Evolutionary conservation across 73 alveolate species (phyloP).

Genomic region (Paramecium octaurelia): DNA sequence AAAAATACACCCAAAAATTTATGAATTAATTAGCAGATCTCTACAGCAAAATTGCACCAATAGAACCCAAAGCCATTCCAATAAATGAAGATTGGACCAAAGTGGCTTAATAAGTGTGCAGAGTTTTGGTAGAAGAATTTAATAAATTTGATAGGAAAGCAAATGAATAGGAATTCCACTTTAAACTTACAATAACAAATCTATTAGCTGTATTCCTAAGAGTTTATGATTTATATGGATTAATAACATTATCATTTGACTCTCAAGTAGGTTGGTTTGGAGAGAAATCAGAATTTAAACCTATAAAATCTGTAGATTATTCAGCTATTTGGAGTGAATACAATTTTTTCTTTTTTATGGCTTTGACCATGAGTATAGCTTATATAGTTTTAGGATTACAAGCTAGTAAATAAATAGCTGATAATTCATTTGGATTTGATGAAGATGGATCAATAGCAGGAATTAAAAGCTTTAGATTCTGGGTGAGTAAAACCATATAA

Average conservation of each 20-base stretch:
- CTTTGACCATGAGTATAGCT: neutral
- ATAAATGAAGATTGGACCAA: neutral
- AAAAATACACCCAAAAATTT: neutral
- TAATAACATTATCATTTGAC: neutral
- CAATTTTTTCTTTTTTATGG: neutral
- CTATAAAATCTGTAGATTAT: neutral
- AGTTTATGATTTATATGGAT: neutral
- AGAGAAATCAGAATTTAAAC: neutral
- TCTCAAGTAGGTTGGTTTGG: slow-evolving; percentile 34
- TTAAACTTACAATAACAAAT: neutral
- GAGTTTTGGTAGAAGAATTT: neutral
- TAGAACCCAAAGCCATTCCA: neutral
- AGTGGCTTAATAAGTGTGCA: neutral
- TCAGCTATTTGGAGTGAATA: neutral
- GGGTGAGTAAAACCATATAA: neutral
- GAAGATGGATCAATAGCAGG: neutral
- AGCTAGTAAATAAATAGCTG: neutral
- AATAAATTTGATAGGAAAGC: neutral
- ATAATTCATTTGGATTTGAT: slow-evolving; percentile 11
- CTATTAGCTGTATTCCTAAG: neutral
- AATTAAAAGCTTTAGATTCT: neutral
- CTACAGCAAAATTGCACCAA: neutral
- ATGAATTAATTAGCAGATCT: neutral
- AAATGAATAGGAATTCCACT: neutral
- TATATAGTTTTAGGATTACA: neutral